A percentile compares a stretch with the other conserved stretches of the same genome.
These are phyloP conservation scores for Ottelia alismoides DNA, from an alignment of 106 monocot species.

Conservation along the genomic window DNA sequence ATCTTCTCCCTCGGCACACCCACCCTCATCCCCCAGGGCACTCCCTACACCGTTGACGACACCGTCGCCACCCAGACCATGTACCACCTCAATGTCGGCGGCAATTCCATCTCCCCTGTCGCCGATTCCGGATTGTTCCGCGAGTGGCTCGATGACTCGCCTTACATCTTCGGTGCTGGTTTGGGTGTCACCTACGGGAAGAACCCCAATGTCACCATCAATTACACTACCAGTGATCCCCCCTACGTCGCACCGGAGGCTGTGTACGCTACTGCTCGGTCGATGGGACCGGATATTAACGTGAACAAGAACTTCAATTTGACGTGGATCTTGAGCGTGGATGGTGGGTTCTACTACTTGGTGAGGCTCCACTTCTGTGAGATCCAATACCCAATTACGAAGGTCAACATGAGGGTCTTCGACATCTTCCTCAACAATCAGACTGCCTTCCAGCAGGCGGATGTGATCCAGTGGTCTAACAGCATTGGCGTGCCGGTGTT, in stretches of 20 bases:
- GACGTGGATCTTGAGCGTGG: constrained; percentile 55
- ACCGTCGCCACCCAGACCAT: constrained; percentile 36
- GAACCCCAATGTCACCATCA: constrained; percentile 42
- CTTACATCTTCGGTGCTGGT: constrained; percentile 39
- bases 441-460: constrained; percentile 16
- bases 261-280: constrained; percentile 59
- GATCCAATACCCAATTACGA: constrained; percentile 41
- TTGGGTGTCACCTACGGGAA: constrained; percentile 40
- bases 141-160: constrained; percentile 46
- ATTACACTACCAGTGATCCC: constrained; percentile 19
- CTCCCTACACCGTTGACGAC: constrained; percentile 16
- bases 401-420: constrained; percentile 34
- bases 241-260: constrained; percentile 35
- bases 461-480: constrained; percentile 21
- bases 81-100: constrained; percentile 75
- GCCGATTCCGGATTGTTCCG: constrained; percentile 38
- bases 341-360: constrained; percentile 61
- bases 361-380: constrained; percentile 77
- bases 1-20: constrained; percentile 14
- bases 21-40: constrained; percentile 3
- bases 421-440: constrained; percentile 37
- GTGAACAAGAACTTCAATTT: constrained; percentile 65
- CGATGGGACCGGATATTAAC: constrained; percentile 37
- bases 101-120: constrained; percentile 28
- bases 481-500: constrained; percentile 32